Evolutionary conservation across 805 yeast genomes (phyloP).

Genomic region (Suhomyces xylopsoci): DNA sequence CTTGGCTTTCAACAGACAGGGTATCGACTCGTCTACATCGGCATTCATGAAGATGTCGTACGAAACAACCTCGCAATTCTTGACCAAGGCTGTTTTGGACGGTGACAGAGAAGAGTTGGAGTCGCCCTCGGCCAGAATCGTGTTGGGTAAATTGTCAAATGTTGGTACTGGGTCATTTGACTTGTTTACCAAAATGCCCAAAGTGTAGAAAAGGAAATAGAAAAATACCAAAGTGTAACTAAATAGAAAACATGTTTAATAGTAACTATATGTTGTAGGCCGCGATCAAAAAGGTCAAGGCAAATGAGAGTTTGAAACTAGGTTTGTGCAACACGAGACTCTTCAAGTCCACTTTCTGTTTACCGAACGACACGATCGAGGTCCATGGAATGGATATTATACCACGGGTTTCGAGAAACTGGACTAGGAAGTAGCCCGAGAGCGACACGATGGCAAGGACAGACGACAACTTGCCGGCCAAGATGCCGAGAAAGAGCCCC

Average conservation of each 20-base stretch:
- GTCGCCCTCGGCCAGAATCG: constrained; percentile 91
- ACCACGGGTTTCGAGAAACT: constrained; percentile 56
- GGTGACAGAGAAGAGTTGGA: constrained; percentile 85
- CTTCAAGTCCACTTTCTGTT: constrained; percentile 42
- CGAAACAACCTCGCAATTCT: constrained; percentile 96
- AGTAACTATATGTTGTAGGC: constrained; percentile 45
- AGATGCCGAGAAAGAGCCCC: constrained; percentile 56
- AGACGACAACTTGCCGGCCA: constrained; percentile 59
- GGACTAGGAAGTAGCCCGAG: constrained; percentile 39
- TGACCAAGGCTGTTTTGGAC: constrained; percentile 93
- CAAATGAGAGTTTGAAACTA: constrained; percentile 57
- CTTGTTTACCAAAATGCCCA: constrained; percentile 53
- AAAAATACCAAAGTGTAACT: background rate
- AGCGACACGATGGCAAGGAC: constrained; percentile 50
- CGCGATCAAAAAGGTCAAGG: constrained; percentile 54
- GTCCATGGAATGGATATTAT: constrained; percentile 48
- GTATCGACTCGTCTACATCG: constrained; percentile 92
- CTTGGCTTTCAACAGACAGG: constrained; percentile 96
- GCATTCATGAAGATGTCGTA: constrained; percentile 98
- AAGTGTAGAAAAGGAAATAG: constrained; percentile 1
- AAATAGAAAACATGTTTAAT: background rate
- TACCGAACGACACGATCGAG: constrained; percentile 30
- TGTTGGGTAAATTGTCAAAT: constrained; percentile 81
- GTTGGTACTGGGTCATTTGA: constrained; percentile 98
- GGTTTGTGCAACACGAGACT: constrained; percentile 56